A percentile compares a stretch with the other conserved stretches of the same genome.
Conservation (phyloP, 345 rosid genomes). For the Erucastrum elatum region DNA sequence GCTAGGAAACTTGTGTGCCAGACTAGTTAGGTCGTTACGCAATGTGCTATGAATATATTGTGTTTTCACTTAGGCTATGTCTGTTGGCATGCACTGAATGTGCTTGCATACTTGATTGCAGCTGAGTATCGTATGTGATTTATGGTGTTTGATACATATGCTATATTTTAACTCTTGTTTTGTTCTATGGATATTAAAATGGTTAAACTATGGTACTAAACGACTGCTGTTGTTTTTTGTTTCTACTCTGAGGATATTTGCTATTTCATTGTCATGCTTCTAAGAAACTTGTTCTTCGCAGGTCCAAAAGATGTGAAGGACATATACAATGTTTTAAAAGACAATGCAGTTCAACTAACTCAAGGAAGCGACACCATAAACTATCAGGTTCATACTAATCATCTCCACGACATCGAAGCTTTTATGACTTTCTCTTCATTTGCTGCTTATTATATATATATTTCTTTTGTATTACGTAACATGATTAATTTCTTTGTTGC, state of each 20-base stretch:
- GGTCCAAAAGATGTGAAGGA: slow-evolving; percentile 81
- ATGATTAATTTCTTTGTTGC: slow-evolving; percentile 42
- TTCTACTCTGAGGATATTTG: not conserved
- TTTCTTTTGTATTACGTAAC: not conserved
- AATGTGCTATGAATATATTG: slow-evolving; percentile 1
- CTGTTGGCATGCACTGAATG: slow-evolving; percentile 6
- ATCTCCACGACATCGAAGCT: slow-evolving; percentile 15
- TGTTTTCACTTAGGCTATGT: not conserved
- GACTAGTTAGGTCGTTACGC: not conserved
- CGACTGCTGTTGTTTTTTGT: not conserved
- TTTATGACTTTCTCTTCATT: slow-evolving; percentile 19
- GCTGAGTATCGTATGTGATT: not conserved
- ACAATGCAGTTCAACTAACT: slow-evolving; percentile 58
- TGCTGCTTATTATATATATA: not conserved
- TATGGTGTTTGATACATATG: slow-evolving; percentile 7
- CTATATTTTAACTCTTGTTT: not conserved
- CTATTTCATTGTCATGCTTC: slow-evolving; percentile 12
- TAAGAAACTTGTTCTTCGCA: slow-evolving; percentile 41
- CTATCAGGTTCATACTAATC: slow-evolving; percentile 62
- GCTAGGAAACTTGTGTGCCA: slow-evolving; percentile 15
- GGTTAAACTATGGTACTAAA: not conserved
- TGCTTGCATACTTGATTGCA: slow-evolving; percentile 12
- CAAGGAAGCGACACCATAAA: slow-evolving; percentile 56
- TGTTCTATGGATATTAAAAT: not conserved
- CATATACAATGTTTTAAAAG: slow-evolving; percentile 65